phyloP scores from a whole-genome alignment of 139 green algal genomes.

The Astrephomene gubernaculifera region DNA sequence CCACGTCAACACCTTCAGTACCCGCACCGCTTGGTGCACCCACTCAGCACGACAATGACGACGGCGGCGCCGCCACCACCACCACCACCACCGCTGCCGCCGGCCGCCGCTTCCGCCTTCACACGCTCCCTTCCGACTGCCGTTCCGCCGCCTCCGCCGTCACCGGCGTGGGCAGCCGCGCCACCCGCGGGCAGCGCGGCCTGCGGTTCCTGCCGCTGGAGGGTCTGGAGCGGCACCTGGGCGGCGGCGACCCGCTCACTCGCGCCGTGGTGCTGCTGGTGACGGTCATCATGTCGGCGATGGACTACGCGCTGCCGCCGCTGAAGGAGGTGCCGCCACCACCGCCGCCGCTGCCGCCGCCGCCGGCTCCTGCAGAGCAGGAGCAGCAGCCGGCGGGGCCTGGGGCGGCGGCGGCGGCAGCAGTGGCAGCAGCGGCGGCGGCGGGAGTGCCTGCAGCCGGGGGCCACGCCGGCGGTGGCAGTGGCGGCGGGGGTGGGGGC shows the following conservation, averaged over 20 bases:
- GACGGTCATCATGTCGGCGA: not conserved
- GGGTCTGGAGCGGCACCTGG: not conserved
- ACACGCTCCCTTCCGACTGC: no score
- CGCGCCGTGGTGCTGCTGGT: slow-evolving; percentile 8
- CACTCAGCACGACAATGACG: no score
- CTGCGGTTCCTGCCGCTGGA: slow-evolving; percentile 2
- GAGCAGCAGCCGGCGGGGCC: not conserved
- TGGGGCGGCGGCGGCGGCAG: not conserved
- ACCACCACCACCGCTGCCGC: not conserved
- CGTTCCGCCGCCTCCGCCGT: no score
- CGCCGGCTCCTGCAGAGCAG: no score
- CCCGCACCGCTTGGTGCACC: no score
- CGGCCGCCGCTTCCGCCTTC: not conserved
- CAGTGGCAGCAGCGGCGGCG: not conserved
- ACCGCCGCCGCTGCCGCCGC: not conserved
- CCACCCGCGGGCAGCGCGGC: no score
- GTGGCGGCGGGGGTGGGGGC: not conserved
- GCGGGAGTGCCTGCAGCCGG: not conserved
- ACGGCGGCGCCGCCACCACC: not conserved
- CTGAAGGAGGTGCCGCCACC: not conserved
- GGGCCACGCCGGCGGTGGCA: not conserved
- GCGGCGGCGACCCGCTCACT: not conserved
- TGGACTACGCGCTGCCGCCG: not conserved
- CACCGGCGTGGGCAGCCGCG: no score
- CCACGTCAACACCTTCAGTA: no score